phyloP scores from a whole-genome alignment of 2,329 filamentous ascomycete species.

The Alternaria conjuncta region DNA sequence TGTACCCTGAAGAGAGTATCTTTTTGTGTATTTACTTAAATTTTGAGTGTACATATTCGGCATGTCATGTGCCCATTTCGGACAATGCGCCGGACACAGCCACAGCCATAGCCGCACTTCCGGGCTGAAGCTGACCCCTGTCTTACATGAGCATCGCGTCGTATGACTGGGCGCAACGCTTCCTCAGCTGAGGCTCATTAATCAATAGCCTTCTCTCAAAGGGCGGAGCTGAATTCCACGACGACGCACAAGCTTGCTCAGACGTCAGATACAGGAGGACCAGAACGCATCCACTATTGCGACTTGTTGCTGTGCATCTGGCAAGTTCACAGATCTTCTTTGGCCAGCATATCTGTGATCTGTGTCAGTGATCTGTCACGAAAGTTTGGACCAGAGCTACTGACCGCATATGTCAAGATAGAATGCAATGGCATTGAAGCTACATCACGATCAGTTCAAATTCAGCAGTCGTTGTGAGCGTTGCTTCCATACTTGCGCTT shows the following conservation, averaged over 20 bases:
- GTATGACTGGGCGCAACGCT: conserved; percentile 7
- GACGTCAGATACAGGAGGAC: neutral
- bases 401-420: conserved; percentile 70
- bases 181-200: conserved; percentile 18
- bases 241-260: neutral
- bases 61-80: conserved; percentile 1
- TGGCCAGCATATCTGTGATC: conserved; percentile 47
- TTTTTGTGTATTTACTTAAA: neutral
- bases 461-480: too few species aligned
- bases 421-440: conserved; percentile 70
- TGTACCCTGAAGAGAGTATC: neutral
- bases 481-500: conserved; percentile 55
- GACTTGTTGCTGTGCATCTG: neutral
- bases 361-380: neutral
- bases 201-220: conserved; percentile 10
- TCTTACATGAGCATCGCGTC: conserved; percentile 14
- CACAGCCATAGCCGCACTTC: conserved; percentile 34
- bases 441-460: conserved; percentile 36
- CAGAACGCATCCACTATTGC: neutral
- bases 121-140: conserved; percentile 15
- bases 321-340: conserved; percentile 39
- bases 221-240: neutral
- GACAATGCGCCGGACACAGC: conserved; percentile 27
- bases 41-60: neutral
- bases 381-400: conserved; percentile 7